Percentiles rank a stretch among this genome's conserved stretches.
phyloP scores from a whole-genome alignment of 768 basidiomycete species.

The Podaxis mareebaensis region DNA sequence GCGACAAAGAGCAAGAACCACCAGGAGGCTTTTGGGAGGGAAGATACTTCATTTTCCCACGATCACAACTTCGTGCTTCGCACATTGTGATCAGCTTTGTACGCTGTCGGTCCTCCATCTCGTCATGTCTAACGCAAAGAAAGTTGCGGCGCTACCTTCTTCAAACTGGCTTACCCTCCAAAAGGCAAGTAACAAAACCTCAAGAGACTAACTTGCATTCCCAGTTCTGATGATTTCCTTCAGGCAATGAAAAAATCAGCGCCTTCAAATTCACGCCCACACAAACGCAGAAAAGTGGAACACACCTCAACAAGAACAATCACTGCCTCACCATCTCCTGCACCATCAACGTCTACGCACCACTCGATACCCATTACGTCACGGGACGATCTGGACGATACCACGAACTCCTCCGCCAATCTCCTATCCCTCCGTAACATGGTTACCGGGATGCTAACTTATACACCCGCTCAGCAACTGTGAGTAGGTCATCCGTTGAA shows the following conservation, averaged over 20 bases:
- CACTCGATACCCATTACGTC: neutral
- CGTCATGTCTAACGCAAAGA: neutral
- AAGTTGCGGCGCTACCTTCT: conserved; percentile 31
- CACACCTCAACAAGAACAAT: conserved; percentile 5
- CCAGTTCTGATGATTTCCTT: conserved; percentile 1
- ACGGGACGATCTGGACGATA: neutral
- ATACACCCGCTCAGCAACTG: conserved; percentile 42
- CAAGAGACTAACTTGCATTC: neutral
- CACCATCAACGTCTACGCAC: neutral
- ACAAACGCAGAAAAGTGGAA: conserved; percentile 17
- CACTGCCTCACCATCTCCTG: neutral
- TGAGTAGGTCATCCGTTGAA: conserved; percentile 30
- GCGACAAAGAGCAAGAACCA: neutral
- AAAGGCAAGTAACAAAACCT: conserved; percentile 38
- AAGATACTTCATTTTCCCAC: conserved; percentile 2
- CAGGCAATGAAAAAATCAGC: conserved; percentile 18
- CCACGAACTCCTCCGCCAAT: conserved; percentile 19
- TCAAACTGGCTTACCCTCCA: conserved; percentile 62
- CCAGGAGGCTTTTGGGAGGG: neutral
- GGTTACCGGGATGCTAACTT: conserved; percentile 48
- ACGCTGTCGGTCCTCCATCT: neutral
- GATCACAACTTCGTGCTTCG: neutral
- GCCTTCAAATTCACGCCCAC: neutral
- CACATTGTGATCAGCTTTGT: neutral
- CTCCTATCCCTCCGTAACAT: conserved; percentile 43